A percentile compares a stretch with the other conserved stretches of the same genome.
phyloP scores from a whole-genome alignment of 139 green algal genomes.

The Tetraselmis chui region DNA sequence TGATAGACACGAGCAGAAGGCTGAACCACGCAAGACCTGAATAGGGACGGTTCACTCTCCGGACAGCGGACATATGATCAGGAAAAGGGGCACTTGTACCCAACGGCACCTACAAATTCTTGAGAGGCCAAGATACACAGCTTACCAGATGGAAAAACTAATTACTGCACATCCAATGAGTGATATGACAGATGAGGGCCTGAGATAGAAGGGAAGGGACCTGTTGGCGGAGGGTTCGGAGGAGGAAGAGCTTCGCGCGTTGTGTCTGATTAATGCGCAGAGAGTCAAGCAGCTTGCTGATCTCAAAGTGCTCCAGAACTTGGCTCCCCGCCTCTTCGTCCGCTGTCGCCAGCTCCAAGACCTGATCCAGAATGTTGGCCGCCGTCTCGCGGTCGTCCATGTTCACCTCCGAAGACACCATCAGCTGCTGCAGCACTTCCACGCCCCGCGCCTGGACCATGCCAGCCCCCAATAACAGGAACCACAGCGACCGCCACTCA shows the following conservation, averaged over 20 bases:
- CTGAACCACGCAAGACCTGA: too few relatives aligned
- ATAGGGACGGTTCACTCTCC: too few relatives aligned
- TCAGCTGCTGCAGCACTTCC: background rate
- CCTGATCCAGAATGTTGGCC: background rate
- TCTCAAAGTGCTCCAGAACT: background rate
- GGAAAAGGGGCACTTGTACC: too few relatives aligned
- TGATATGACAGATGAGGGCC: too few relatives aligned
- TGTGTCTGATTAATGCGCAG: background rate
- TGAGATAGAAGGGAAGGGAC: background rate
- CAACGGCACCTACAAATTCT: too few relatives aligned
- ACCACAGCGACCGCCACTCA: too few relatives aligned
- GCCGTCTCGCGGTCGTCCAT: background rate
- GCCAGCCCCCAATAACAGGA: too few relatives aligned
- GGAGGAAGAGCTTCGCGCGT: background rate
- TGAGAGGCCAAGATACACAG: too few relatives aligned
- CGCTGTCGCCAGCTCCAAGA: background rate
- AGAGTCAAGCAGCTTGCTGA: background rate
- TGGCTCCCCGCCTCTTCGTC: background rate
- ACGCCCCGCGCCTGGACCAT: background rate
- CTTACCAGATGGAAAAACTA: too few relatives aligned
- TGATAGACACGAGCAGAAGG: too few relatives aligned
- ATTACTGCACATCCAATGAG: too few relatives aligned
- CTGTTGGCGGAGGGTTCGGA: background rate
- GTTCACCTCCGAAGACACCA: background rate
- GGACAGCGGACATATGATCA: too few relatives aligned